Evolutionary conservation across 352 stramenopile species (phyloP), one percentile per base, ranked within the genome.

Genomic region (Globisporangium sylvaticum): DNA sequence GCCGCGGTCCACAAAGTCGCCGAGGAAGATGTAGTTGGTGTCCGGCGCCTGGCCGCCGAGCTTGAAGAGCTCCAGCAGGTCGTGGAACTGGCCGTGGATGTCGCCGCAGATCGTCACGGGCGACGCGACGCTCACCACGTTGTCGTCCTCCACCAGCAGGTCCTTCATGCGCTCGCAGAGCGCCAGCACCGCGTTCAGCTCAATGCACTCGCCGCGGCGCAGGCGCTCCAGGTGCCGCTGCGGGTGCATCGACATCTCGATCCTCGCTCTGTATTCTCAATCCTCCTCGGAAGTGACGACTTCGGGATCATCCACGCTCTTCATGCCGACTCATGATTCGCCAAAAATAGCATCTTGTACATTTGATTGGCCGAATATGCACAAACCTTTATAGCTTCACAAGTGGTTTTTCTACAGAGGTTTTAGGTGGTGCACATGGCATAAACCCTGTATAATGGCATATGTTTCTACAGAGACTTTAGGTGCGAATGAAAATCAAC

Each of bases 31-130:
- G 72, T 94, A 97, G 61, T 77, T 92, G 22, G 83, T 95, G 31
- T 84, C 73, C 1, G 94, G 90, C 34, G 94, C 91, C 61, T 88
- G 86, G 20, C 96, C 96, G 53, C 89, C 83, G 10, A 97, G 85
- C 61, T 96, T 85, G 46, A 99, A 92, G 44, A 98, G 79, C 68
- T 98, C 89, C 8, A 99, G 67, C 42, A 99, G 80, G 80, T 99
- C 97, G 73, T 97, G 96, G 79, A 98, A 99, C 79, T 99, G 97
- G 14, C 97, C 97, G 76, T 99, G 97, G 63, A 99, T 91, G 81
- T 99, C 97, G 53, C 97, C 96, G 48, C 91, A 92, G 27, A 96
- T 83, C 22, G 80, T 88, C 53, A 97, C 80, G 65, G 91, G 89
- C 24, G 88, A 83, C n/a, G 62, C 54, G 9, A 97, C 78, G 29